A percentile compares a stretch with the other conserved stretches of the same genome.
Evolutionary conservation across 192 early-diverging fungal species (phyloP).

Genomic region (Linnemannia zychae): DNA sequence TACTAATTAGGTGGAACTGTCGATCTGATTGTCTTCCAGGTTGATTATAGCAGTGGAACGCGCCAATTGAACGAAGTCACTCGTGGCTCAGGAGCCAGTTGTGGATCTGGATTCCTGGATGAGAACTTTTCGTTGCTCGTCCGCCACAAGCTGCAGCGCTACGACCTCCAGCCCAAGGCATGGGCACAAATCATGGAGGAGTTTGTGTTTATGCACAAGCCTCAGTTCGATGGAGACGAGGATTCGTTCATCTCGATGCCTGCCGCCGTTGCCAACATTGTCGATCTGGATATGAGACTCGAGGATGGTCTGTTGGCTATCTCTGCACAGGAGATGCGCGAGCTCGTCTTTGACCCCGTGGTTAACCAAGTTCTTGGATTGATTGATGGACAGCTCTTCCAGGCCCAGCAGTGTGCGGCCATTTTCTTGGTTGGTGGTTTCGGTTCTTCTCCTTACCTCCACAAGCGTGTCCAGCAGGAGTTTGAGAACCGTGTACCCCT

Average conservation of each 20-base stretch:
- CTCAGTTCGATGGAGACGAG: constrained; percentile 51
- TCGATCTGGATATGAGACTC: constrained; percentile 44
- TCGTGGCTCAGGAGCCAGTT: constrained; percentile 62
- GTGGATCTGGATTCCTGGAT: constrained; percentile 63
- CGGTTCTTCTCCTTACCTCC: constrained; percentile 67
- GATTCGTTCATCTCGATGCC: constrained; percentile 55
- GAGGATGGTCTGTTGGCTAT: constrained; percentile 50
- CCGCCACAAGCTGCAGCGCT: constrained; percentile 48
- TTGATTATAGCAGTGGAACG: constrained; percentile 55
- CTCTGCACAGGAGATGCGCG: constrained; percentile 53
- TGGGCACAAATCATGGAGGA: constrained; percentile 60
- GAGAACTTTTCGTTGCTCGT: constrained; percentile 58
- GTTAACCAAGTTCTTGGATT: constrained; percentile 64
- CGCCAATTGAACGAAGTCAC: constrained; percentile 61
- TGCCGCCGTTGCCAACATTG: constrained; percentile 38
- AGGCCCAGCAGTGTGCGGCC: constrained; percentile 58
- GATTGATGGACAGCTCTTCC: constrained; percentile 65
- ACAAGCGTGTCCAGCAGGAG: constrained; percentile 65
- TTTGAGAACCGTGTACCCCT: constrained; percentile 61
- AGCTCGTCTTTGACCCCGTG: constrained; percentile 67
- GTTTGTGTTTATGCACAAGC: constrained; percentile 60
- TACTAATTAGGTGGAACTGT: constrained; percentile 51
- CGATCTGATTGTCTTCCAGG: constrained; percentile 63
- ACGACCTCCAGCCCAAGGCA: constrained; percentile 56
- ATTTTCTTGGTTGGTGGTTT: constrained; percentile 73